Conservation (phyloP, 2,329 filamentous ascomycete species). For the Fusarium pilosicola region DNA sequence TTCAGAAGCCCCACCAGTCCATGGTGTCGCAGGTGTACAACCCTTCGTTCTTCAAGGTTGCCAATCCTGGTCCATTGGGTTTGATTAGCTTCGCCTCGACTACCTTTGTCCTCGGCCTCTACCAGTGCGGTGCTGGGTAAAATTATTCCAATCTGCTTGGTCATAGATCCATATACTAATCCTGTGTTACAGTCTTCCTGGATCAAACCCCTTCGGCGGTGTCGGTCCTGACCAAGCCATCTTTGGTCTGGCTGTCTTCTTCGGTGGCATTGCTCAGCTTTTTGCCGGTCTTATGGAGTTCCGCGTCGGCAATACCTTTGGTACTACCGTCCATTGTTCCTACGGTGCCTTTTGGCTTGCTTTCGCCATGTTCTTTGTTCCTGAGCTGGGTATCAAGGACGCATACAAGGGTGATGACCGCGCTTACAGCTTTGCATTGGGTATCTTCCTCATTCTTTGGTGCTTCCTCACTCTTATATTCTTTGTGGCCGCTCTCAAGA, state of each 20-base stretch:
- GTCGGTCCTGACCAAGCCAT: slow-evolving; percentile 51
- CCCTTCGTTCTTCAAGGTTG: slow-evolving; percentile 57
- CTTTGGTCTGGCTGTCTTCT: slow-evolving; percentile 54
- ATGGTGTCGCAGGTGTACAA: slow-evolving; percentile 50
- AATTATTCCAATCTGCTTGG: slow-evolving; percentile 39
- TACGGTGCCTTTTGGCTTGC: slow-evolving; percentile 72
- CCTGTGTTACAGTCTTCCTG: slow-evolving; percentile 43
- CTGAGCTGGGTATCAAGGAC: slow-evolving; percentile 60
- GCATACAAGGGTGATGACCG: slow-evolving; percentile 53
- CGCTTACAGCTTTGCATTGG: slow-evolving; percentile 61
- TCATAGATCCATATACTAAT: background rate
- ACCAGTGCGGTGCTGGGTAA: slow-evolving; percentile 60
- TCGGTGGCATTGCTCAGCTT: slow-evolving; percentile 75
- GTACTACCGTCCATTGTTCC: slow-evolving; percentile 68
- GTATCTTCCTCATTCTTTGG: slow-evolving; percentile 68
- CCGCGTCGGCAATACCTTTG: slow-evolving; percentile 69
- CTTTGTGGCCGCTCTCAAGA: slow-evolving; percentile 65
- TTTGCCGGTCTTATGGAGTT: slow-evolving; percentile 70
- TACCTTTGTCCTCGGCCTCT: slow-evolving; percentile 67
- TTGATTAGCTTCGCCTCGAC: slow-evolving; percentile 73
- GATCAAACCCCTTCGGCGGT: slow-evolving; percentile 46
- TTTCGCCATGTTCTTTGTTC: slow-evolving; percentile 66
- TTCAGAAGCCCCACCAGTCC: slow-evolving; percentile 46
- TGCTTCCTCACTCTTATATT: slow-evolving; percentile 68
- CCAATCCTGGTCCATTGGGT: slow-evolving; percentile 69